These are phyloP conservation scores for Abelmoschus esculentus DNA, from an alignment of 345 rosid species.

Conservation along the genomic window DNA sequence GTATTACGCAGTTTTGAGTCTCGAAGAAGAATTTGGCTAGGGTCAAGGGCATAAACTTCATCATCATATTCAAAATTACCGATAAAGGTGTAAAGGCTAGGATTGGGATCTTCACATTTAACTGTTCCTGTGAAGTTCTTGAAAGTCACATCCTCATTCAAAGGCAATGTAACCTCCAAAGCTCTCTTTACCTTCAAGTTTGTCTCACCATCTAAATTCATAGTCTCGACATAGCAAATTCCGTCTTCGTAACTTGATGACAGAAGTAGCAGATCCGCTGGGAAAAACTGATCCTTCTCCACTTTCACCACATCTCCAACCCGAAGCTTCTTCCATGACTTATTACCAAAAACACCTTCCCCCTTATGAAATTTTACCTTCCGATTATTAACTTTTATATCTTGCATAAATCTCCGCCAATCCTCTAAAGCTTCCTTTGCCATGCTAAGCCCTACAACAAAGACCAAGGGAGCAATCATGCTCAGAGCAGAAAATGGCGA, in stretches of 20 bases:
- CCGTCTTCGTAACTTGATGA: constrained; percentile 92
- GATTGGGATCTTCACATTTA: constrained; percentile 92
- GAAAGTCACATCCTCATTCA: constrained; percentile 63
- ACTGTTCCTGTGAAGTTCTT: constrained; percentile 50
- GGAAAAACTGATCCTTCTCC: constrained; percentile 89
- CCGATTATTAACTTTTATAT: constrained; percentile 68
- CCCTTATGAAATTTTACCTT: constrained; percentile 51
- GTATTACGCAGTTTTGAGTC: constrained; percentile 97
- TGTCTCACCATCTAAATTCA: constrained; percentile 98
- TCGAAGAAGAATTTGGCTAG: constrained; percentile 86
- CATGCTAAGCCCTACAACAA: constrained; percentile 94
- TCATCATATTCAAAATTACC: constrained; percentile 67
- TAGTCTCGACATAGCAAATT: constrained; percentile 95
- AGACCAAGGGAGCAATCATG: constrained; percentile 82
- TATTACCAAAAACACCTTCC: constrained; percentile 49
- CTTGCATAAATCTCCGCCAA: constrained; percentile 94
- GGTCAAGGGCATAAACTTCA: constrained; percentile 64
- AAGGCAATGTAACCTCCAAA: constrained; percentile 54
- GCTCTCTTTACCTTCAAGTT: constrained; percentile 86
- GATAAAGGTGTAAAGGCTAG: constrained; percentile 77
- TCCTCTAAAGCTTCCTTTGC: constrained; percentile 91
- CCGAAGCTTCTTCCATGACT: constrained; percentile 59
- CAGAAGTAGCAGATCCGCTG: constrained; percentile 83
- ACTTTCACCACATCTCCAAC: constrained; percentile 88
- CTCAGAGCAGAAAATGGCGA: constrained; percentile 82